Base-by-base conservation (phyloP, 2,329 filamentous ascomycete species). In the Pseudogymnoascus sp. region DNA sequence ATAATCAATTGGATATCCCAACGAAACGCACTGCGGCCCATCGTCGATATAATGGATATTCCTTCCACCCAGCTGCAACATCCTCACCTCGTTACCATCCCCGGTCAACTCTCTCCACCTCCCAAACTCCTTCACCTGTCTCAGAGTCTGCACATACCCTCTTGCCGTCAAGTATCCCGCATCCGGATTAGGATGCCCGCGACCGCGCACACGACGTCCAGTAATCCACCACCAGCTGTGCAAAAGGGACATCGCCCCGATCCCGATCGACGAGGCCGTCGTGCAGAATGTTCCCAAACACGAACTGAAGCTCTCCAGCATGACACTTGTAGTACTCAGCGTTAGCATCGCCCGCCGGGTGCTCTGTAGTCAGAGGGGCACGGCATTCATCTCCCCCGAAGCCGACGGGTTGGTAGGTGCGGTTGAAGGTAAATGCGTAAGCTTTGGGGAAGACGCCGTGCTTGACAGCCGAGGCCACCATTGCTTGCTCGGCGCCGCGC, bases 281-380 rank as follows among this genome's bases (percentile, higher is more conserved):
- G 31, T 67, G 64, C 16, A 63, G 18, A 1, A 72, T 62, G 21
- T 68, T 72, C 1, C 73, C 73, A 61, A 75, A 75, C 5, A 68
- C 70, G 21, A 69, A 73, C 25, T 68, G 67, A 2, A 74, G 63
- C 11, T 75, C 73, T 0, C 73, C 73, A 9, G 70, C 70, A 45
- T 75, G 73, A 60, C 72, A 75, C 62, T 75, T 75, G 67, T 72
- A 74, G 62, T 75, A 75, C 37, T 74, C 73, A 3, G 63, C 41
- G 9, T 67, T 61, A 1, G 72, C 71, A 43, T 74, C 67, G 7
- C 70, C 70, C 40, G 71, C 63, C n/a, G 71, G 73, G 31, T 71
- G 67, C 0, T 61, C 59, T 1, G 66, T 45, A 1, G 69, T 69
- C 7, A 65, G 59, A 5, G 68, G 69, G 23, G 68, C 66, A 31